Evolutionary conservation across 176 grass and related monocot genomes (phyloP).

Genomic region (Stipa capillata): DNA sequence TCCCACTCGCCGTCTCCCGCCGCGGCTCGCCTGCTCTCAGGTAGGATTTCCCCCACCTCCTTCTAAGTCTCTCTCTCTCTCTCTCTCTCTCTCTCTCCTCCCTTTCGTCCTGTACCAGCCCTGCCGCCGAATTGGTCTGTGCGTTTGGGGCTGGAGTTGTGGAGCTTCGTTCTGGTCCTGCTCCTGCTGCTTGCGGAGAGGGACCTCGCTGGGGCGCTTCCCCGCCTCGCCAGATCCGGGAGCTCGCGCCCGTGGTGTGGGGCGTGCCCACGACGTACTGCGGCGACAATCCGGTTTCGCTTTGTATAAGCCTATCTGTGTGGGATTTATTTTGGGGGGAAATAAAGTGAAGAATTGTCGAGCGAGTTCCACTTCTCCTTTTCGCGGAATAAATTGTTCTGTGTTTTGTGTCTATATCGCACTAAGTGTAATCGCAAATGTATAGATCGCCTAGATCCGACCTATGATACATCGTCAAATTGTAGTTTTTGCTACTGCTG

Average conservation of each 20-base stretch:
- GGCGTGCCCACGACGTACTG: neutral
- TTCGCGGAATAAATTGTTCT: neutral
- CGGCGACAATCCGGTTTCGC: neutral
- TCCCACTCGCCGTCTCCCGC: neutral
- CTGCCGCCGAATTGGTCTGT: neutral
- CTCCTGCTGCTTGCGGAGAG: neutral
- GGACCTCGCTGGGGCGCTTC: neutral
- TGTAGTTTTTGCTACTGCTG: neutral
- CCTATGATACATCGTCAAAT: no score
- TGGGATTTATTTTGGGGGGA: neutral
- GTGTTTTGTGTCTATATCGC: neutral
- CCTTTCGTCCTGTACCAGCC: neutral
- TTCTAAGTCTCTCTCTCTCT: neutral
- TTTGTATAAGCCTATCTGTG: neutral
- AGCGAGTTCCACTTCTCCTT: neutral
- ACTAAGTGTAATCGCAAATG: neutral
- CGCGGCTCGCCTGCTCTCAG: neutral
- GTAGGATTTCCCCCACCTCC: slow-evolving; percentile 3
- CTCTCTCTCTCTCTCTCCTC: no score
- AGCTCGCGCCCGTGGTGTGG: neutral
- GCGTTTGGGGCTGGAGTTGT: neutral
- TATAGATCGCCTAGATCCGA: neutral
- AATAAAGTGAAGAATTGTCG: neutral
- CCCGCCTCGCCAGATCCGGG: slow-evolving; percentile 16
- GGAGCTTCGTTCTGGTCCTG: neutral